phyloP scores from a whole-genome alignment of 495 filamentous ascomycete genomes.

The Penicillium lividum region DNA sequence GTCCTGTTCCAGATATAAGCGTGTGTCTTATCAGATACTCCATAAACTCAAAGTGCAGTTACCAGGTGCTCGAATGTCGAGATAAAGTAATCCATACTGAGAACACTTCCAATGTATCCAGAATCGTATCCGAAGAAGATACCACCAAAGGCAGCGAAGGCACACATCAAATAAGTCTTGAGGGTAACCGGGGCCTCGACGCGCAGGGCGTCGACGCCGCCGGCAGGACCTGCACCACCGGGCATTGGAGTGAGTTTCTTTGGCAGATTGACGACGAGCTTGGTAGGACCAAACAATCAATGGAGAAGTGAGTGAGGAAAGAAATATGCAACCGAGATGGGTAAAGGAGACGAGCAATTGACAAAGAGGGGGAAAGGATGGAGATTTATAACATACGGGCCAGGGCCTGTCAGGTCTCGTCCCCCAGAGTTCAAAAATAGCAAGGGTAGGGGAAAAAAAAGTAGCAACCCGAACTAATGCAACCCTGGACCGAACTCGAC shows the following conservation, averaged over 20 bases:
- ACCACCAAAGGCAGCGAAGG: conserved; percentile 56
- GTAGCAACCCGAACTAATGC: conserved; percentile 7
- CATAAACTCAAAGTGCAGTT: background rate
- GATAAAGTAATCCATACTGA: conserved; percentile 54
- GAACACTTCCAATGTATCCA: conserved; percentile 56
- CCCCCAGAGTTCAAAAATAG: conserved; percentile 3
- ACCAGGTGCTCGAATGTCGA: conserved; percentile 36
- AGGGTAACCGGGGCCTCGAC: conserved; percentile 62
- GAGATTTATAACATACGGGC: conserved; percentile 18
- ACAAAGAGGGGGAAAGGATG: conserved; percentile 4
- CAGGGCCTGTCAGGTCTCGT: background rate
- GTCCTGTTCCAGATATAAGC: background rate
- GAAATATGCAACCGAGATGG: background rate
- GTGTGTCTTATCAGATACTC: background rate
- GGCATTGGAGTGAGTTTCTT: conserved; percentile 19
- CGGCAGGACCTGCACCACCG: conserved; percentile 8
- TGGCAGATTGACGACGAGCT: conserved; percentile 16
- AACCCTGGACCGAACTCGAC: conserved; percentile 3
- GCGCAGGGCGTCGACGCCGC: conserved; percentile 23
- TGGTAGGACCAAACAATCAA: background rate
- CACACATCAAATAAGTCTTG: conserved; percentile 60
- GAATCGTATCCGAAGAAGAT: conserved; percentile 55
- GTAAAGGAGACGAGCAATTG: background rate
- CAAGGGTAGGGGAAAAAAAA: background rate
- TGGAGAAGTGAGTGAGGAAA: background rate